phyloP scores from a whole-genome alignment of 1,284 basidiomycete species.

The Trichosporon sp. region DNA sequence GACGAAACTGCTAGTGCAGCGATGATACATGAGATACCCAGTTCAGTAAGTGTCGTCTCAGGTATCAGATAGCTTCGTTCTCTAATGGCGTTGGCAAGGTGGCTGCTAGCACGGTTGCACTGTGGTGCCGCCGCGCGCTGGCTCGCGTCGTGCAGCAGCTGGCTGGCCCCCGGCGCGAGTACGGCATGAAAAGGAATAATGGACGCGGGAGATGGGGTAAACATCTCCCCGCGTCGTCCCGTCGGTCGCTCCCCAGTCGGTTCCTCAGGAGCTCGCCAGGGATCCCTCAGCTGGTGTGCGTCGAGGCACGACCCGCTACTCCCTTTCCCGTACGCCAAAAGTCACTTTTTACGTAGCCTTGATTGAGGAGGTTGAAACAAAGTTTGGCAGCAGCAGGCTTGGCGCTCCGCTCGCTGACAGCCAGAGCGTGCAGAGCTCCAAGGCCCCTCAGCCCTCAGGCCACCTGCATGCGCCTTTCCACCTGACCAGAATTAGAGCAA shows the following conservation, averaged over 20 bases:
- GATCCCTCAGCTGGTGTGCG: not conserved
- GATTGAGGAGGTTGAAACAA: not conserved
- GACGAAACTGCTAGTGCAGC: not conserved
- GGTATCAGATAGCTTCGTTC: too few species aligned
- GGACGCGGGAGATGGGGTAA: not conserved
- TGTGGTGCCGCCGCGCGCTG: not conserved
- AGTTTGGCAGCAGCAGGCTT: not conserved
- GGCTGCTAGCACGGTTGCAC: too few species aligned
- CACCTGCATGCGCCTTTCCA: not conserved
- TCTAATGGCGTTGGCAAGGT: too few species aligned
- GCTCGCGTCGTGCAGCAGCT: not conserved
- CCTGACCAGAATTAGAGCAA: not conserved
- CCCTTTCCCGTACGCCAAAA: not conserved
- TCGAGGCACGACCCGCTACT: slow-evolving; percentile 1
- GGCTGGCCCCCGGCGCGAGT: not conserved
- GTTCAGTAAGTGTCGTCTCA: not conserved
- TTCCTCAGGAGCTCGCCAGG: not conserved
- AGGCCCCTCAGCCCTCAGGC: too few species aligned
- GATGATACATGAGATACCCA: not conserved
- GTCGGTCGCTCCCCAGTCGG: not conserved
- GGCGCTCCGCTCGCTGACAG: not conserved
- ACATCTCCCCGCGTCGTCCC: not conserved
- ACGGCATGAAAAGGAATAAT: not conserved
- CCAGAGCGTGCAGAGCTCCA: too few species aligned
- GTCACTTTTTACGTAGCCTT: not conserved